These are phyloP conservation scores for Boletus vinaceobasis DNA, from an alignment of 768 basidiomycete species.

Conservation along the genomic window DNA sequence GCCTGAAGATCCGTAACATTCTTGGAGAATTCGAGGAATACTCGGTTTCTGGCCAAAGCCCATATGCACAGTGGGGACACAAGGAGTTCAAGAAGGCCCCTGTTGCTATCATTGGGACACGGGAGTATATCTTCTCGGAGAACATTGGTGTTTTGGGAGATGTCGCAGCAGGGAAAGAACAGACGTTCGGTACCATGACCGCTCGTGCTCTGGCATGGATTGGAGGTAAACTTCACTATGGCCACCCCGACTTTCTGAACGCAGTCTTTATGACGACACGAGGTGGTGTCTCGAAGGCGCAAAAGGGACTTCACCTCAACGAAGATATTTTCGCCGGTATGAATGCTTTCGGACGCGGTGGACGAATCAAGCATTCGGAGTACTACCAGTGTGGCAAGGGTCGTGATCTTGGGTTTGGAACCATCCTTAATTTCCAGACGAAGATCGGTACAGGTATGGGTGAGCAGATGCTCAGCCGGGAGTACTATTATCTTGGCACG, in stretches of 20 bases:
- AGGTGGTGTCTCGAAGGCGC: slow-evolving; percentile 98
- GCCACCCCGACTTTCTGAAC: slow-evolving; percentile 98
- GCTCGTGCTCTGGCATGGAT: slow-evolving; percentile 95
- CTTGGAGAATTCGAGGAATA: slow-evolving; percentile 98
- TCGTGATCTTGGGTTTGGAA: slow-evolving; percentile 98
- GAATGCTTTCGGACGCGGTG: slow-evolving; percentile 97
- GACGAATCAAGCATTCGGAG: slow-evolving; percentile 98
- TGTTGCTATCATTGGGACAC: slow-evolving; percentile 96
- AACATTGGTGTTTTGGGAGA: slow-evolving; percentile 99
- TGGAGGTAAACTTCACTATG: slow-evolving; percentile 97
- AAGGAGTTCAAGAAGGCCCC: slow-evolving; percentile 88
- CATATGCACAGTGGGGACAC: slow-evolving; percentile 94
- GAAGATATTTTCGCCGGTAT: slow-evolving; percentile 99
- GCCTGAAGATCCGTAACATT: slow-evolving; percentile 96
- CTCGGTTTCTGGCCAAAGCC: slow-evolving; percentile 84
- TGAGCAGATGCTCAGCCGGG: slow-evolving; percentile 98
- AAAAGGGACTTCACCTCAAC: slow-evolving; percentile 97
- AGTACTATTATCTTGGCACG: slow-evolving; percentile 98
- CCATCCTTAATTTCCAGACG: slow-evolving; percentile 99
- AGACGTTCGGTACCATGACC: slow-evolving; percentile 98
- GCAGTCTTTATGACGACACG: slow-evolving; percentile 98
- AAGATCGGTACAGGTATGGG: slow-evolving; percentile 99
- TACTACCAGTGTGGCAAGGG: slow-evolving; percentile 99
- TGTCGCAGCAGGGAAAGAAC: slow-evolving; percentile 98
- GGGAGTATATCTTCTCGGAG: slow-evolving; percentile 99